These are phyloP conservation scores for Skeletonema potamos DNA, from an alignment of 108 stramenopile species.

Conservation along the genomic window DNA sequence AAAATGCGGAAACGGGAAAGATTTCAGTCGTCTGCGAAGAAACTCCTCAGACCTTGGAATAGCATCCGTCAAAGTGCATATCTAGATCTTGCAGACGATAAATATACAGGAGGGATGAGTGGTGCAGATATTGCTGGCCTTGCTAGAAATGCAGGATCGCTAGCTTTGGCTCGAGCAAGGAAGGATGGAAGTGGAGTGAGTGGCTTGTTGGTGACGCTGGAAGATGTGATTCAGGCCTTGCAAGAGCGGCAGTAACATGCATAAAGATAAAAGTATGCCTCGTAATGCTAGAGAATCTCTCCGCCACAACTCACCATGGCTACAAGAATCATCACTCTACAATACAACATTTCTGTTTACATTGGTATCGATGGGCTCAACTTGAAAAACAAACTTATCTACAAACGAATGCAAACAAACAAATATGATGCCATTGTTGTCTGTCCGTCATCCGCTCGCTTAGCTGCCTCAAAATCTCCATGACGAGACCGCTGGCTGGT, in stretches of 20 bases:
- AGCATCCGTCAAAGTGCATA: not conserved
- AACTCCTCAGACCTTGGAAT: not conserved
- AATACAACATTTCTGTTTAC: no score
- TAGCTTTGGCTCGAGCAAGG: constrained; percentile 65
- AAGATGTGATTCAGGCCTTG: constrained; percentile 76
- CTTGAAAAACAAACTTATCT: no score
- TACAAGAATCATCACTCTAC: no score
- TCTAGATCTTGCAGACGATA: constrained; percentile 64
- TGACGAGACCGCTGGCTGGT: no score
- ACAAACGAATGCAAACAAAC: no score
- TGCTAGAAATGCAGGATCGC: constrained; percentile 84
- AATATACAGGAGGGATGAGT: constrained; percentile 70
- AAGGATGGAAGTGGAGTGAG: constrained; percentile 66
- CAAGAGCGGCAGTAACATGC: no score
- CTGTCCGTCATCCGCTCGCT: no score
- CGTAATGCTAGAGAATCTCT: no score
- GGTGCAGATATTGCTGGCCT: constrained; percentile 93
- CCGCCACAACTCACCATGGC: no score
- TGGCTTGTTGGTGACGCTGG: constrained; percentile 73
- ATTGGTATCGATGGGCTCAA: no score
- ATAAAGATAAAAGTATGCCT: not conserved
- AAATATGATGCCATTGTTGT: no score
- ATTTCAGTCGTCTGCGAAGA: constrained; percentile 14
- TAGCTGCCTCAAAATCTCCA: no score
- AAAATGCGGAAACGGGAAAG: constrained; percentile 11